Percentiles rank a stretch among this genome's conserved stretches.
Evolutionary conservation across 495 filamentous ascomycete species (phyloP).

Genomic region (Cairneyella variabilis): DNA sequence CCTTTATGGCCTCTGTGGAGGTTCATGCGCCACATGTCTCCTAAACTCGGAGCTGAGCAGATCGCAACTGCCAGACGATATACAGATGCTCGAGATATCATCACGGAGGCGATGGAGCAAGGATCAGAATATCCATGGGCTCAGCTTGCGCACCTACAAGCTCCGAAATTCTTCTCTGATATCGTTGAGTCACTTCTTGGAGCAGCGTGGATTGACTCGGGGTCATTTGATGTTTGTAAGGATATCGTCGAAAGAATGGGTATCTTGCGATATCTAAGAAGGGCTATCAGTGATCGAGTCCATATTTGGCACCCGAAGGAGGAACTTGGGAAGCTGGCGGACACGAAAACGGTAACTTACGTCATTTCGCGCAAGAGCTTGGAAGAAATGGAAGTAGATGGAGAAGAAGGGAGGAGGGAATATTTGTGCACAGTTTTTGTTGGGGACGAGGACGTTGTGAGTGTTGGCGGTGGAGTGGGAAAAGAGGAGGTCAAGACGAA

Average conservation of each 20-base stretch:
- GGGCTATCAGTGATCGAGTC: constrained; percentile 56
- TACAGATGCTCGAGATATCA: constrained; percentile 38
- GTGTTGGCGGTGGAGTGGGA: constrained; percentile 41
- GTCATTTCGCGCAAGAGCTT: too few species aligned
- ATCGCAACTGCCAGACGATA: constrained; percentile 45
- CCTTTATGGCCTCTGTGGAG: constrained; percentile 53
- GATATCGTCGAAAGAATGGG: constrained; percentile 60
- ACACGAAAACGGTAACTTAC: constrained; percentile 48
- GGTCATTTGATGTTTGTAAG: constrained; percentile 52
- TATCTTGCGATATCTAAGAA: constrained; percentile 56
- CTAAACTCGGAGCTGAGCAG: constrained; percentile 39
- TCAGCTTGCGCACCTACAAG: constrained; percentile 56
- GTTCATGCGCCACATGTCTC: constrained; percentile 59
- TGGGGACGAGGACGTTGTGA: constrained; percentile 42
- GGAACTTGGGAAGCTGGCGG: constrained; percentile 56
- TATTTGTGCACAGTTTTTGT: constrained; percentile 36
- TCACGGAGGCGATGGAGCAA: constrained; percentile 45
- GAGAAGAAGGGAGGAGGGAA: neutral
- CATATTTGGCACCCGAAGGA: constrained; percentile 74
- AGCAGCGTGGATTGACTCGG: constrained; percentile 82
- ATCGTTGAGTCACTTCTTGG: constrained; percentile 78
- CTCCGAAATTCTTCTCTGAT: constrained; percentile 84
- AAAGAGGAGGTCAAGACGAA: constrained; percentile 52
- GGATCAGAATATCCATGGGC: constrained; percentile 70
- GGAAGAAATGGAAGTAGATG: constrained; percentile 12